These are phyloP conservation scores for Dalbergia cochinchinensis DNA, from an alignment of 306 rosid species.

Conservation along the genomic window DNA sequence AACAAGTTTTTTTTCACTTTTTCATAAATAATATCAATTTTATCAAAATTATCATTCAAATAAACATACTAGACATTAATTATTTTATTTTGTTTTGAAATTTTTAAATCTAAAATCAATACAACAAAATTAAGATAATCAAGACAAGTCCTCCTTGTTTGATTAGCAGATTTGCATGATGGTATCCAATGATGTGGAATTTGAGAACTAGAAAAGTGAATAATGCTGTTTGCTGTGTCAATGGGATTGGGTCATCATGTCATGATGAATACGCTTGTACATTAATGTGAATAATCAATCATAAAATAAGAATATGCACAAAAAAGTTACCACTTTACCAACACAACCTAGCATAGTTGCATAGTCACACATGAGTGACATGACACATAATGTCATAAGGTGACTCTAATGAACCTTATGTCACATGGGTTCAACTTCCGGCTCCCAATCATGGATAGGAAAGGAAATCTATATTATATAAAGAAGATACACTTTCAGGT, in stretches of 20 bases:
- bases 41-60: too few relatives aligned
- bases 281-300: neutral
- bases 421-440: slow-evolving; percentile 46
- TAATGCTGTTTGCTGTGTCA: neutral
- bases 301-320: neutral
- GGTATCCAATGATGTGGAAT: neutral
- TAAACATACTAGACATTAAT: too few relatives aligned
- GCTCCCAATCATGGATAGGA: slow-evolving; percentile 4
- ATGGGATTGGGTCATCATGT: slow-evolving; percentile 24
- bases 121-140: neutral
- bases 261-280: neutral
- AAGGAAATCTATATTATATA: neutral
- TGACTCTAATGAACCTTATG: neutral
- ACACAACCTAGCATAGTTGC: slow-evolving; percentile 2
- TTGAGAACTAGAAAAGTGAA: neutral
- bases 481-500: slow-evolving; percentile 38
- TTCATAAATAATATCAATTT: too few relatives aligned
- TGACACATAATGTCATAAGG: neutral
- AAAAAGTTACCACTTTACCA: neutral
- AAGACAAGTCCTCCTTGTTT: neutral
- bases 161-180: neutral
- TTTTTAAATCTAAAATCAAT: too few relatives aligned
- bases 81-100: too few relatives aligned
- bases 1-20: too few relatives aligned
- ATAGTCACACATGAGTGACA: neutral